Percentiles rank a stretch among this genome's conserved stretches.
These are phyloP conservation scores for Botrytis aclada DNA, from an alignment of 2,329 filamentous ascomycete species.

Conservation along the genomic window DNA sequence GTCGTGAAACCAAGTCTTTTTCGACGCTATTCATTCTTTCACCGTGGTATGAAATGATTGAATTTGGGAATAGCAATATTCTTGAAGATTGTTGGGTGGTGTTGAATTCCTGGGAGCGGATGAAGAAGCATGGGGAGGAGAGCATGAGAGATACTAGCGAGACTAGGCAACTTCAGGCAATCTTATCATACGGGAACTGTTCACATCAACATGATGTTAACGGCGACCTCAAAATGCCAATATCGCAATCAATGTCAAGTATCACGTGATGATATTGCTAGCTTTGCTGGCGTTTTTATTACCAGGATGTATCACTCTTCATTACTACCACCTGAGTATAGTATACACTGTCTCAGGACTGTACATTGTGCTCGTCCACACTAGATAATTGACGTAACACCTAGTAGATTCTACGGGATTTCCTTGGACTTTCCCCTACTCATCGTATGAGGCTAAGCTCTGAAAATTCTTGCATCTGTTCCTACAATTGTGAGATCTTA, in stretches of 20 bases:
- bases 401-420: background rate
- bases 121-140: background rate
- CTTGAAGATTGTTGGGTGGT: background rate
- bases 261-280: background rate
- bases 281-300: no score
- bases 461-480: background rate
- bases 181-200: background rate
- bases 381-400: background rate
- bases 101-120: background rate
- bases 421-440: background rate
- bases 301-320: no score
- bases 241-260: background rate
- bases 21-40: background rate
- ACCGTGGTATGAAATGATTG: no score
- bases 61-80: background rate
- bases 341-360: no score
- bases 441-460: background rate
- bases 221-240: background rate
- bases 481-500: background rate
- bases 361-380: background rate
- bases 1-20: background rate
- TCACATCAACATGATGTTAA: background rate
- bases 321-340: no score
- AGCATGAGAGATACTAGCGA: background rate
- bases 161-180: background rate